A percentile compares a stretch with the other conserved stretches of the same genome.
Conservation (phyloP, 2,329 filamentous ascomycete species). For the Fonsecaea multimorphosa region DNA sequence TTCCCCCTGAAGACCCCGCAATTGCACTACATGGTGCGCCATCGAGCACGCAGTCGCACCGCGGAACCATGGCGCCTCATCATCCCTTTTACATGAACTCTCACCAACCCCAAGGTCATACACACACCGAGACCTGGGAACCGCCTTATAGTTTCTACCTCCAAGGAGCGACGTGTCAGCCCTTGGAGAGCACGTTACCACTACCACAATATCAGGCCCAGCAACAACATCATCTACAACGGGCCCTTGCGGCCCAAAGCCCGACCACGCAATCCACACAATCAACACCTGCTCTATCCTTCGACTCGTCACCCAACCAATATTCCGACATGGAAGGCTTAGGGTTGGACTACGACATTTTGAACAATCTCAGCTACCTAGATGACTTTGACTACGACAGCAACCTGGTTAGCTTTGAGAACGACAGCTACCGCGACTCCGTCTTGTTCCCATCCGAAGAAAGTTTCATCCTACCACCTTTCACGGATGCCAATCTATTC, state of each 20-base stretch:
- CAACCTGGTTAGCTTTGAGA: slow-evolving; percentile 16
- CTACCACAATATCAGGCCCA: slow-evolving; percentile 7
- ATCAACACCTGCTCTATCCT: slow-evolving; percentile 1
- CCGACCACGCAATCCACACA: slow-evolving; percentile 13
- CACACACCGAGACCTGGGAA: neutral
- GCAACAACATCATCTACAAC: neutral
- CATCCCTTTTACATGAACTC: slow-evolving; percentile 6
- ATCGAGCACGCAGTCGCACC: slow-evolving; percentile 32
- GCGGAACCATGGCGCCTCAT: slow-evolving; percentile 18
- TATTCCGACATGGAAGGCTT: slow-evolving; percentile 4
- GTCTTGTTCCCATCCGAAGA: slow-evolving; percentile 11
- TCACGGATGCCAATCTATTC: slow-evolving; percentile 7
- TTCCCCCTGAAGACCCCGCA: neutral
- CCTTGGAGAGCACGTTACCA: slow-evolving; percentile 16
- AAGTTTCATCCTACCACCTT: neutral
- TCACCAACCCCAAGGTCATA: slow-evolving; percentile 5
- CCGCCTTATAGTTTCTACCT: slow-evolving; percentile 1
- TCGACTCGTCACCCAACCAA: slow-evolving; percentile 10
- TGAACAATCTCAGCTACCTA: slow-evolving; percentile 20
- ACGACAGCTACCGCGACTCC: slow-evolving; percentile 14
- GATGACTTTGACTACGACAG: slow-evolving; percentile 21
- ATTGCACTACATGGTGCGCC: slow-evolving; percentile 25
- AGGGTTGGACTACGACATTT: slow-evolving; percentile 22
- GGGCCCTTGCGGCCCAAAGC: slow-evolving; percentile 2
- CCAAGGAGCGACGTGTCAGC: slow-evolving; percentile 29